A percentile compares a stretch with the other conserved stretches of the same genome.
phyloP scores from a whole-genome alignment of 495 filamentous ascomycete species.

The Trypethelium eluteriae region DNA sequence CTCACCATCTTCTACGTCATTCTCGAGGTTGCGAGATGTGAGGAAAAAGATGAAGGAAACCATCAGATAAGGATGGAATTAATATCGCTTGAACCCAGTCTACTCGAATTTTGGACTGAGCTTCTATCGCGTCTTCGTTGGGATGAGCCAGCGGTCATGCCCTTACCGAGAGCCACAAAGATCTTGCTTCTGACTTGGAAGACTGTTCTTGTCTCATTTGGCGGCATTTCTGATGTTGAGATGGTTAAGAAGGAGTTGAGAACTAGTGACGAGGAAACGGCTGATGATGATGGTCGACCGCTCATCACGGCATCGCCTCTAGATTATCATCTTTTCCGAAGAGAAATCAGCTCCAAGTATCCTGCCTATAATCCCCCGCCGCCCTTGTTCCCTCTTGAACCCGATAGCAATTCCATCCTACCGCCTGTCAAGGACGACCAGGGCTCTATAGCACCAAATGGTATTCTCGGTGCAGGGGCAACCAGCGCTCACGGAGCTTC shows the following conservation, averaged over 20 bases:
- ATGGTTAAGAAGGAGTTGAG: constrained; percentile 51
- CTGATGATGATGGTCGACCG: constrained; percentile 42
- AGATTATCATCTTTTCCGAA: constrained; percentile 92
- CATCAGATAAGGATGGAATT: constrained; percentile 23
- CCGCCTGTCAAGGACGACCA: constrained; percentile 70
- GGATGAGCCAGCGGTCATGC: constrained; percentile 67
- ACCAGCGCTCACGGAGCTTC: constrained; percentile 49
- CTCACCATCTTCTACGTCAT: constrained; percentile 35
- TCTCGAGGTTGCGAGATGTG: constrained; percentile 33
- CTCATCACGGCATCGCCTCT: constrained; percentile 85
- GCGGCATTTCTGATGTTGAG: constrained; percentile 62
- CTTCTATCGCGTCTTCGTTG: constrained; percentile 73
- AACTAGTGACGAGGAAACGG: constrained; percentile 27
- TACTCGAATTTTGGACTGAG: constrained; percentile 66
- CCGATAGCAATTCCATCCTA: constrained; percentile 82
- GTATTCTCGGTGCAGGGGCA: constrained; percentile 38
- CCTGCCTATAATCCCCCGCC: constrained; percentile 88
- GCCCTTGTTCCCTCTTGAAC: constrained; percentile 73
- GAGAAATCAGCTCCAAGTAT: constrained; percentile 98
- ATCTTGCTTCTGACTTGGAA: constrained; percentile 87
- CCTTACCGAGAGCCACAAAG: constrained; percentile 45
- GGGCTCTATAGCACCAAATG: constrained; percentile 40
- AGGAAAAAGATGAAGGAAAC: constrained; percentile 26
- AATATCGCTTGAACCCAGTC: constrained; percentile 50
- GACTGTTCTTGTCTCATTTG: constrained; percentile 74